Conservation (phyloP, 805 yeast genomes). For the Candida sonorensis region DNA sequence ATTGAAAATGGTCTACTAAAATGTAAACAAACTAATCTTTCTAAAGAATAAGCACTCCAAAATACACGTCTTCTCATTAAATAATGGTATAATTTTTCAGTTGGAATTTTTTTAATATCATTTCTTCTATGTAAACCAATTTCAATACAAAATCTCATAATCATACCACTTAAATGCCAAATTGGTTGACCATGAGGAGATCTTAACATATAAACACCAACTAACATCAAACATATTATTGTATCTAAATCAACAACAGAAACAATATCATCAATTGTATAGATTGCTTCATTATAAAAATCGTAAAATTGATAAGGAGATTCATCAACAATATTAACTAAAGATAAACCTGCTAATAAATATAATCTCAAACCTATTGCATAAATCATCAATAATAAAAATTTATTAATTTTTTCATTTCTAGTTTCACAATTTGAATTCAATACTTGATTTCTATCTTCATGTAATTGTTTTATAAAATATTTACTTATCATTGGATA, state of each 20-base stretch:
- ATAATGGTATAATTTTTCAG: constrained; percentile 9
- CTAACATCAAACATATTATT: constrained; percentile 9
- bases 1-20: constrained; percentile 44
- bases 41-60: constrained; percentile 45
- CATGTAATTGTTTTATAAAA: constrained; percentile 7
- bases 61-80: constrained; percentile 27
- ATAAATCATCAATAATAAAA: constrained; percentile 11
- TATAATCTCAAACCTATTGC: constrained; percentile 14
- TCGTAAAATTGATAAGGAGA: constrained; percentile 7
- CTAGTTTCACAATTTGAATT: constrained; percentile 1
- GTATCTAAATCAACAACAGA: constrained; percentile 11
- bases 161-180: constrained; percentile 16
- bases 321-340: neutral
- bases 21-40: constrained; percentile 40
- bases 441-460: constrained; percentile 7
- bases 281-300: constrained; percentile 10
- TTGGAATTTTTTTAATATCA: constrained; percentile 6
- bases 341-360: constrained; percentile 4
- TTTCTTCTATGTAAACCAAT: constrained; percentile 14
- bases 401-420: constrained; percentile 6
- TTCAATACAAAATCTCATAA: constrained; percentile 16
- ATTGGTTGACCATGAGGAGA: constrained; percentile 14
- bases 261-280: constrained; percentile 7
- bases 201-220: constrained; percentile 12
- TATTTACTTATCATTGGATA: constrained; percentile 11